A percentile compares a stretch with the other conserved stretches of the same genome.
These are phyloP conservation scores for Aspergillus transmontanensis DNA, from an alignment of 2,329 filamentous ascomycete species.

Conservation along the genomic window DNA sequence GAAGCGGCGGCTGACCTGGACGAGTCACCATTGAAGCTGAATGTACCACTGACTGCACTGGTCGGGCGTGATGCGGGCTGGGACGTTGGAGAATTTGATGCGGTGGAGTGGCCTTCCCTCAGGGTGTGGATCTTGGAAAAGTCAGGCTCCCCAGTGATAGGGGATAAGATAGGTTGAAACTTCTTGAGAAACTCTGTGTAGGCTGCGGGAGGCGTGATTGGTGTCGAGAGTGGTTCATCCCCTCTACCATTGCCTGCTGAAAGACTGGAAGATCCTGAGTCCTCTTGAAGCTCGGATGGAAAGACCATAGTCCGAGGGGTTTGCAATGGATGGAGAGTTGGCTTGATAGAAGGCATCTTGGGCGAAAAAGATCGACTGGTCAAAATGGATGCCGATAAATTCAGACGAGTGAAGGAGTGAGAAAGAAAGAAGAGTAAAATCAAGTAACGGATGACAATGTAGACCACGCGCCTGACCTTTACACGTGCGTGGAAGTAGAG, in stretches of 20 bases:
- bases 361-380: not conserved
- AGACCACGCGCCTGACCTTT: conserved; percentile 10
- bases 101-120: conserved; percentile 1
- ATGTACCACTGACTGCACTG: conserved; percentile 41
- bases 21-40: conserved; percentile 56
- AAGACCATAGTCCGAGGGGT: conserved; percentile 49
- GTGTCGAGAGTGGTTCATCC: conserved; percentile 69
- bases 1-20: conserved; percentile 61
- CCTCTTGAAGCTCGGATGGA: conserved; percentile 63
- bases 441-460: not conserved
- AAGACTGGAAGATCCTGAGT: conserved; percentile 53
- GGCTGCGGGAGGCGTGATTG: conserved; percentile 85
- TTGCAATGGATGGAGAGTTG: conserved; percentile 44
- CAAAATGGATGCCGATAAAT: not conserved
- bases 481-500: conserved; percentile 15
- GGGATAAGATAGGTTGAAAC: conserved; percentile 70
- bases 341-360: conserved; percentile 38
- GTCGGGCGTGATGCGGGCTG: conserved; percentile 43
- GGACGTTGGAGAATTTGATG: conserved; percentile 36
- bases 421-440: not conserved
- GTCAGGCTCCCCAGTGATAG: conserved; percentile 60
- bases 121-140: conserved; percentile 44
- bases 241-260: conserved; percentile 58
- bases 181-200: conserved; percentile 93
- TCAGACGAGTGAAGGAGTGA: not conserved